phyloP scores from a whole-genome alignment of 441 rosid genomes.

The Pelargonium australe region DNA sequence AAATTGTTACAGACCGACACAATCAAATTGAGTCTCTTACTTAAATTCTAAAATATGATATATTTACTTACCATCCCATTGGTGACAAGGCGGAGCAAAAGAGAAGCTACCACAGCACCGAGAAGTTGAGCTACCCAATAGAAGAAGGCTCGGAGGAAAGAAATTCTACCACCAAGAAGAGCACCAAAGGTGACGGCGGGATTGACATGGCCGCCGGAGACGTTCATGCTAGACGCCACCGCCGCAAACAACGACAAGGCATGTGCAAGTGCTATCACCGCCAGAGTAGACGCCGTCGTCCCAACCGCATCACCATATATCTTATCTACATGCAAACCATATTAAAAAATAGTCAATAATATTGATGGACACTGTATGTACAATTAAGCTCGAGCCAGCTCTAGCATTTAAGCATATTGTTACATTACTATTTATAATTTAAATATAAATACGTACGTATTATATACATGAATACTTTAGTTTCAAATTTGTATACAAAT shows the following conservation, averaged over 20 bases:
- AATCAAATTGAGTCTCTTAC: too few species aligned
- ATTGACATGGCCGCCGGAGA: conserved; percentile 73
- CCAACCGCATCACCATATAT: conserved; percentile 32
- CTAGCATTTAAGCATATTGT: too few species aligned
- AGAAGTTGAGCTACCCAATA: conserved; percentile 53
- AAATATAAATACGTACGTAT: too few species aligned
- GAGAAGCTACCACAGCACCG: conserved; percentile 46
- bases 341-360: too few species aligned
- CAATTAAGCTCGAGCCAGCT: too few species aligned
- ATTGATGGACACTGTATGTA: too few species aligned
- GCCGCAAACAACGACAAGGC: conserved; percentile 65
- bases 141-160: conserved; percentile 39
- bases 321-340: conserved; percentile 33
- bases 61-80: conserved; percentile 35
- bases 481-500: too few species aligned
- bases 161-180: conserved; percentile 63
- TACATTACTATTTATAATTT: too few species aligned
- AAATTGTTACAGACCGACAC: too few species aligned
- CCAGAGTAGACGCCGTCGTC: conserved; percentile 42
- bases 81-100: conserved; percentile 53
- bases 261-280: conserved; percentile 65
- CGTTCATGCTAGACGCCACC: conserved; percentile 51
- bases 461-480: too few species aligned
- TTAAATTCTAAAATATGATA: too few species aligned
- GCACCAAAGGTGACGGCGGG: conserved; percentile 78